A percentile compares a stretch with the other conserved stretches of the same genome.
Evolutionary conservation across 2,329 filamentous ascomycete genomes (phyloP).

Genomic region (Cytospora piceae): DNA sequence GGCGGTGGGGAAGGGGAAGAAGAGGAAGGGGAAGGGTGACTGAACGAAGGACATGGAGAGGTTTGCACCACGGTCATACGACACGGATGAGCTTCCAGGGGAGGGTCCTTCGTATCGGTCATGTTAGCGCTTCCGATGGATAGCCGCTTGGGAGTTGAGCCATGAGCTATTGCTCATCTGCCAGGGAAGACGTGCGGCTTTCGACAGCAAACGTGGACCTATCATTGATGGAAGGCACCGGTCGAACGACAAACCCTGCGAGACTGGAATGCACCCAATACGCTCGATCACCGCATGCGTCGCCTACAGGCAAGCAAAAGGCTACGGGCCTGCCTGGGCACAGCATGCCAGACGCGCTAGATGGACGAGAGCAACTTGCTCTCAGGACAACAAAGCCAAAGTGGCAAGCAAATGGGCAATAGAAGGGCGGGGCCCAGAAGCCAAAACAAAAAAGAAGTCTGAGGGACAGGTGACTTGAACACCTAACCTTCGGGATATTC

Average conservation of each 20-base stretch:
- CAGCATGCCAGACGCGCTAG: neutral
- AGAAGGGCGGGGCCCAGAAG: neutral
- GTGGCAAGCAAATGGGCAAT: neutral
- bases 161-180: too few relatives aligned
- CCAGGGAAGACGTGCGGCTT: too few relatives aligned
- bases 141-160: too few relatives aligned
- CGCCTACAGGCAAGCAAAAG: neutral
- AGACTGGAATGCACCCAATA: too few relatives aligned
- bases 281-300: neutral
- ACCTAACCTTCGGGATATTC: constrained; percentile 6
- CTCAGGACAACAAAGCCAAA: neutral
- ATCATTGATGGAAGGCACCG: too few relatives aligned
- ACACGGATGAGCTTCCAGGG: too few relatives aligned
- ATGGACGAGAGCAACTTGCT: neutral
- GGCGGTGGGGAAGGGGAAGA: constrained; percentile 33
- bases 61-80: too few relatives aligned
- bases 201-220: too few relatives aligned
- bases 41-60: neutral
- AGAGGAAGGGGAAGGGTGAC: constrained; percentile 11
- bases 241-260: too few relatives aligned
- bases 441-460: neutral
- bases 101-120: neutral
- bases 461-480: constrained; percentile 14
- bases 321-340: neutral
- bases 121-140: neutral